phyloP scores from a whole-genome alignment of 768 basidiomycete species.

The Russula abietina region DNA sequence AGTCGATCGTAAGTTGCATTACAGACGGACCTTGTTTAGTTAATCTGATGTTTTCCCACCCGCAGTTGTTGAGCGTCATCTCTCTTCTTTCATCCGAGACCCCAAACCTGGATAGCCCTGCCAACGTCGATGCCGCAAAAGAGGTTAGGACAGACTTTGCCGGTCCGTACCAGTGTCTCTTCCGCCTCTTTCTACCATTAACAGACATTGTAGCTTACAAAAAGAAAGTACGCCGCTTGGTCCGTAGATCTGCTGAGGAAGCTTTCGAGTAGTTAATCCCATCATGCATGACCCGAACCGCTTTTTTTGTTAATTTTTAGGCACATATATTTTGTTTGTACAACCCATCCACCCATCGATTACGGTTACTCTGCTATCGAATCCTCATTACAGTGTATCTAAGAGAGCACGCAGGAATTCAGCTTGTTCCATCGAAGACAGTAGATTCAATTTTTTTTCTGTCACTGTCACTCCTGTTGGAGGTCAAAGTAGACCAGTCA shows the following conservation, averaged over 20 bases:
- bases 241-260: constrained; percentile 83
- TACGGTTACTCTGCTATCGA: constrained; percentile 10
- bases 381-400: constrained; percentile 4
- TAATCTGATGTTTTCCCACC: constrained; percentile 5
- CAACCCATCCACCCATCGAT: constrained; percentile 2
- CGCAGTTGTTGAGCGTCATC: constrained; percentile 90
- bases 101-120: constrained; percentile 89
- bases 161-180: constrained; percentile 38
- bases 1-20: constrained; percentile 72
- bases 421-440: neutral
- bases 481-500: neutral
- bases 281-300: neutral
- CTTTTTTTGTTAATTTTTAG: constrained; percentile 3
- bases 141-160: constrained; percentile 63
- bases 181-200: constrained; percentile 7
- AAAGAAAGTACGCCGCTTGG: constrained; percentile 94
- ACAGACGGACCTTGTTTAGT: neutral
- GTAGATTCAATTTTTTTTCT: neutral
- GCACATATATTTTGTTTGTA: constrained; percentile 17
- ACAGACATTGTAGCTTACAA: constrained; percentile 57
- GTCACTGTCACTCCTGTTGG: neutral
- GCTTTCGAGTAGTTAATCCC: constrained; percentile 52
- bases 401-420: neutral
- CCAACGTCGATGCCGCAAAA: constrained; percentile 94
- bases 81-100: constrained; percentile 89